Evolutionary conservation across 768 basidiomycete species (phyloP).

Genomic region (Lentinula lateritia): DNA sequence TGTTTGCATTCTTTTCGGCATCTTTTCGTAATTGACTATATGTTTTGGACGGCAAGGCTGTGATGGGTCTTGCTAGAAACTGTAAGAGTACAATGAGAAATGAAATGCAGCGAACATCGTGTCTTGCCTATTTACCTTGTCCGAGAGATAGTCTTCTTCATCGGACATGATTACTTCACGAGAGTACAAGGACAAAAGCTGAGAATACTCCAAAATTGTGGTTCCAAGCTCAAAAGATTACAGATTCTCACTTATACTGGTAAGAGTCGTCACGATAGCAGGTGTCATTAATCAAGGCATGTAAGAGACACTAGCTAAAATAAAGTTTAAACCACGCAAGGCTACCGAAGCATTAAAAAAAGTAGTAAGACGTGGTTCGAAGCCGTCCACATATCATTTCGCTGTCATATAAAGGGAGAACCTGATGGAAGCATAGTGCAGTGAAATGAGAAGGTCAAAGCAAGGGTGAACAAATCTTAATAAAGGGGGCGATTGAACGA

Average conservation of each 20-base stretch:
- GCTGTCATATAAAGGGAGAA: slow-evolving; percentile 27
- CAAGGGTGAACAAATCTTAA: slow-evolving; percentile 17
- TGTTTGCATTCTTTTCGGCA: slow-evolving; percentile 46
- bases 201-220: neutral
- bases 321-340: slow-evolving; percentile 4
- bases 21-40: slow-evolving; percentile 71
- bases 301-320: neutral
- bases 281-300: slow-evolving; percentile 6
- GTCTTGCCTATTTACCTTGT: slow-evolving; percentile 35
- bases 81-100: neutral
- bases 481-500: neutral
- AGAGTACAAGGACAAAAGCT: neutral
- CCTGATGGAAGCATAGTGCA: slow-evolving; percentile 25
- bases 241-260: neutral
- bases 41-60: slow-evolving; percentile 39
- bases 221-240: neutral
- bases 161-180: slow-evolving; percentile 47
- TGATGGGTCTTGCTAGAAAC: slow-evolving; percentile 49
- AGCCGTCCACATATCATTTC: slow-evolving; percentile 17
- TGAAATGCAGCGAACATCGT: neutral
- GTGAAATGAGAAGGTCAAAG: slow-evolving; percentile 13
- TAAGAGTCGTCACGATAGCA: neutral
- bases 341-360: neutral
- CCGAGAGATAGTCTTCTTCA: slow-evolving; percentile 86
- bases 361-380: slow-evolving; percentile 6